Conservation (phyloP, 768 basidiomycete genomes). For the Hemileccinum rubropunctum region DNA sequence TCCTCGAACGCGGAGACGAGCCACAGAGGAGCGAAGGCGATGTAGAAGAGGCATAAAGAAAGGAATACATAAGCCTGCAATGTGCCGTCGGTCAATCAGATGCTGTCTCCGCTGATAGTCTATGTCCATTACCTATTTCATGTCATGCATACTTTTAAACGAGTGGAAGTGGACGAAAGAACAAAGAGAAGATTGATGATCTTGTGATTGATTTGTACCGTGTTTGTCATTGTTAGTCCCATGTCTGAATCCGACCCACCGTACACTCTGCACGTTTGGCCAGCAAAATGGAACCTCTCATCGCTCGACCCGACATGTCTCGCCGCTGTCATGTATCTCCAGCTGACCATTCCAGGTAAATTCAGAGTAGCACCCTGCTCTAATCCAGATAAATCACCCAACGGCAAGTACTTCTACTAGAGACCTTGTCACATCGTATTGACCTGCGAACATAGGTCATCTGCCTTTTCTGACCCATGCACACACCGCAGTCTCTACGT, state of each 20-base stretch:
- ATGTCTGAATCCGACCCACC: conserved; percentile 23
- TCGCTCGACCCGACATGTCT: conserved; percentile 69
- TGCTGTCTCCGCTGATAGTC: too few relatives aligned
- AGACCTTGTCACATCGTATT: neutral
- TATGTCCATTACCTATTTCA: too few relatives aligned
- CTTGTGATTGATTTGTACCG: neutral
- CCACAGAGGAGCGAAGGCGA: too few relatives aligned
- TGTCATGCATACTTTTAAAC: neutral
- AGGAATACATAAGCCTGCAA: too few relatives aligned
- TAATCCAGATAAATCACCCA: conserved; percentile 71
- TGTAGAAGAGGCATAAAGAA: too few relatives aligned
- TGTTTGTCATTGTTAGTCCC: conserved; percentile 16
- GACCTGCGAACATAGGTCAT: conserved; percentile 47
- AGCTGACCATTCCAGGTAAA: conserved; percentile 64
- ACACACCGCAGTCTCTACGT: conserved; percentile 45
- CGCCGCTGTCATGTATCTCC: conserved; percentile 64
- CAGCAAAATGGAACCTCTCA: conserved; percentile 58
- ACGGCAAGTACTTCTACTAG: conserved; percentile 45
- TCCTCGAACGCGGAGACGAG: too few relatives aligned
- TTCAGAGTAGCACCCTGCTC: conserved; percentile 61
- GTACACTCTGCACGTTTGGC: conserved; percentile 62
- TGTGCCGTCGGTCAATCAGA: too few relatives aligned
- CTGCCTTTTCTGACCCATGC: conserved; percentile 70
- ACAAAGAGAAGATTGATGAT: too few relatives aligned
- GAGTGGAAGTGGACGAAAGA: neutral